Evolutionary conservation across 371 early-diverging fungal genomes (phyloP), one percentile per base, ranked within the genome.

Genomic region (Enterocytospora artemiae): DNA sequence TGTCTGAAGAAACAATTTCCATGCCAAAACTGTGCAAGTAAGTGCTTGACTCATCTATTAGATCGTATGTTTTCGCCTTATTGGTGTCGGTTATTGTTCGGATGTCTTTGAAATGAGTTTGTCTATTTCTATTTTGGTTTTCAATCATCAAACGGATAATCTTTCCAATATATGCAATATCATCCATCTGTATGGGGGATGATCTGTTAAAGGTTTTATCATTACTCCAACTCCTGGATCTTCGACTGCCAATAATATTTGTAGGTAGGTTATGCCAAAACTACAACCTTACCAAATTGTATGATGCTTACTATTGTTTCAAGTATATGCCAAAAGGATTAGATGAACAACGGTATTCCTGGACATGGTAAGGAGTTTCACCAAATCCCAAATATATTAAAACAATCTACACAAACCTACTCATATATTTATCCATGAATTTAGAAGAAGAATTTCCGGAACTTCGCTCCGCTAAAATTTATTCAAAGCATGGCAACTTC

Each of bases 401-500:
- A 37, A 9, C 5, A 37, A 9, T 37, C 9, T 37, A 16, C 16
- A 9, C 16, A 9, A 37, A 9, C 37, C 5, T 37, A 37, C 16
- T 9, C 5, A 9, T 37, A 9, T 37, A 16, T 37, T 9, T 37
- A 16, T 5, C 56, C 5, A 36, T 56, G 37, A 7, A 63, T 32
- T 32, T 63, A 31, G 63, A 63, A 34, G 59, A 52, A n/a, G 48
- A 55, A 37, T 72, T 69, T 59, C 54, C 64, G 25, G 56, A 65
- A 18, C 63, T 72, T 24, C 18, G 18, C 0, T 22, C 46, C 5
- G 76, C 76, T 25, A 12, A 63, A 12, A 32, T 48, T n/a, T 69
- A 55, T 24, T 31, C 62, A 18, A 57, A 36, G 1, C 75, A 74
- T 34, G 64, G 70, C 18, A 48, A 74, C 25, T 77, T 50, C 46